A percentile compares a stretch with the other conserved stretches of the same genome.
Conservation (phyloP, 257 asterid species). For the Fraxinus anomala region DNA sequence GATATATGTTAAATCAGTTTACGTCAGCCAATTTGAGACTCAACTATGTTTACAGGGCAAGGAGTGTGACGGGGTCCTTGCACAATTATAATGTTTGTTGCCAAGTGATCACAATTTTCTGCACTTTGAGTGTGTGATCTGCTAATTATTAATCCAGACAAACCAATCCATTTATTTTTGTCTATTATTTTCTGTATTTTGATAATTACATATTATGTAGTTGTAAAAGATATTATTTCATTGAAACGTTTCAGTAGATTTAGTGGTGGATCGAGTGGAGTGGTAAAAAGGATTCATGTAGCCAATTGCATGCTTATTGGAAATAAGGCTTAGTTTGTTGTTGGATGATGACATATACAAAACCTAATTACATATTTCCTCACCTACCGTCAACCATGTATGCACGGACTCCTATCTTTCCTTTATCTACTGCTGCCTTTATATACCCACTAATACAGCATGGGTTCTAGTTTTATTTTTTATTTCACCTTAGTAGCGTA, state of each 20-base stretch:
- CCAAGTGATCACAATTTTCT: constrained; percentile 9
- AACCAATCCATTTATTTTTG: constrained; percentile 9
- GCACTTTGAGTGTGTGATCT: neutral
- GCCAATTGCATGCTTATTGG: neutral
- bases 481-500: neutral
- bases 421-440: constrained; percentile 22
- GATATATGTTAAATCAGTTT: neutral
- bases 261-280: neutral
- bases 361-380: constrained; percentile 1
- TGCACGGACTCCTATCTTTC: constrained; percentile 19
- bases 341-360: neutral
- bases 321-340: neutral
- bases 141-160: constrained; percentile 7
- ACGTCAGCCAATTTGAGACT: neutral
- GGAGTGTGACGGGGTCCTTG: neutral
- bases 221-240: neutral
- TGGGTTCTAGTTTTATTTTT: neutral
- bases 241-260: neutral
- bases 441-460: constrained; percentile 9
- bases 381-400: neutral
- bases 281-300: neutral
- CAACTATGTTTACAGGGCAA: neutral
- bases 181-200: neutral
- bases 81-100: constrained; percentile 8
- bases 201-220: neutral